These are phyloP conservation scores for Penicillium frequentans DNA, from an alignment of 2,329 filamentous ascomycete genomes.

Conservation along the genomic window DNA sequence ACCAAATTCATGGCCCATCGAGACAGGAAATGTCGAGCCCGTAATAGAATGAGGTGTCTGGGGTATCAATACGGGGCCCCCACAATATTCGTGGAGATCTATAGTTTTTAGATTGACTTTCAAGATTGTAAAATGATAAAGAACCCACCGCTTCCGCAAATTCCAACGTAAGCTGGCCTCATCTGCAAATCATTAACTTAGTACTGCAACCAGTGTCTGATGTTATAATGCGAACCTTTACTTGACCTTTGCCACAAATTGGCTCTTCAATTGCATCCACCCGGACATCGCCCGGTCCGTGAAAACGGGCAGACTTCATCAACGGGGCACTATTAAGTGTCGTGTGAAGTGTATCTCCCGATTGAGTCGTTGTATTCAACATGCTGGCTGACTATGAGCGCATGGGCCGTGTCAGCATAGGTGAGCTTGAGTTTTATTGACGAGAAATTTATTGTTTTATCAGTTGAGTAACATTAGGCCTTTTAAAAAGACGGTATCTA, in stretches of 20 bases:
- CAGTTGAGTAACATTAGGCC: not conserved
- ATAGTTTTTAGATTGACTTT: slow-evolving; percentile 4
- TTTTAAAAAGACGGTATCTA: not conserved
- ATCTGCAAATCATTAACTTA: slow-evolving; percentile 6
- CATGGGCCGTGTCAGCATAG: not conserved
- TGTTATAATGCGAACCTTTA: slow-evolving; percentile 32
- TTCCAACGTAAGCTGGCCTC: slow-evolving; percentile 28
- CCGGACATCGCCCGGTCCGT: slow-evolving; percentile 32
- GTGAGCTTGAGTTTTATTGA: not conserved
- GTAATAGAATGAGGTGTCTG: slow-evolving; percentile 56
- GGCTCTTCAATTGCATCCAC: slow-evolving; percentile 30
- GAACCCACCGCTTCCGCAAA: slow-evolving; percentile 24
- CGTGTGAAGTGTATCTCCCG: slow-evolving; percentile 5
- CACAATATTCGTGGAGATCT: slow-evolving; percentile 55
- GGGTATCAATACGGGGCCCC: slow-evolving; percentile 52
- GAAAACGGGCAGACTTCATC: slow-evolving; percentile 34
- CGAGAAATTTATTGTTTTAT: not conserved
- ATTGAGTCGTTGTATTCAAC: slow-evolving; percentile 2
- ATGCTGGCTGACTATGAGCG: not conserved
- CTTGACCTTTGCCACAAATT: slow-evolving; percentile 49
- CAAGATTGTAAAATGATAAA: not conserved
- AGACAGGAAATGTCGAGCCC: slow-evolving; percentile 57
- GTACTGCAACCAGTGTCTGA: not conserved
- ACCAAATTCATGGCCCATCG: slow-evolving; percentile 64
- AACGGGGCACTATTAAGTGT: slow-evolving; percentile 7